Percentiles rank a stretch among this genome's conserved stretches.
Conservation (phyloP, 306 rosid genomes). For the Corylus avellana region DNA sequence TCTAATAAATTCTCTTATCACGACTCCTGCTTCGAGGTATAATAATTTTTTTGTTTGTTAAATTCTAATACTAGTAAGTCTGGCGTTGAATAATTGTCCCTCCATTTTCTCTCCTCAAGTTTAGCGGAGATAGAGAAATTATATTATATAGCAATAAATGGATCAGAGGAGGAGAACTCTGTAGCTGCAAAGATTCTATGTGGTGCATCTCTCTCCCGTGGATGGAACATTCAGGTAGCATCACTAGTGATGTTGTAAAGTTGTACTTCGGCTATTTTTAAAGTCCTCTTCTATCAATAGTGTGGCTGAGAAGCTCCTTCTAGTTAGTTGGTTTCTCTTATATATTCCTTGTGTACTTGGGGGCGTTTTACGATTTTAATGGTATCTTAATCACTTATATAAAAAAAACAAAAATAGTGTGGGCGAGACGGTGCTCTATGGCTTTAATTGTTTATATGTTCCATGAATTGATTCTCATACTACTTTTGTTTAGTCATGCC, state of each 20-base stretch:
- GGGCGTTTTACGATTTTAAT: too few relatives aligned
- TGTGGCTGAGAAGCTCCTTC: slow-evolving; percentile 9
- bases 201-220: slow-evolving; percentile 74
- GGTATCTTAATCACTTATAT: too few relatives aligned
- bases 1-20: slow-evolving; percentile 52
- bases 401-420: neutral
- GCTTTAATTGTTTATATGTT: slow-evolving; percentile 8
- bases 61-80: slow-evolving; percentile 27
- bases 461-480: neutral
- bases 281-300: slow-evolving; percentile 12
- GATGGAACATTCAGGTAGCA: slow-evolving; percentile 87
- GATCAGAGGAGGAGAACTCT: slow-evolving; percentile 64
- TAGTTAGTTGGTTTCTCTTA: too few relatives aligned
- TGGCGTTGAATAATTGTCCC: slow-evolving; percentile 30
- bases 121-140: slow-evolving; percentile 73
- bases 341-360: too few relatives aligned
- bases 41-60: slow-evolving; percentile 13
- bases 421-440: neutral
- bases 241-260: slow-evolving; percentile 21
- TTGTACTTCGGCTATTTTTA: neutral
- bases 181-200: slow-evolving; percentile 79
- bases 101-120: slow-evolving; percentile 46
- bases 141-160: slow-evolving; percentile 64
- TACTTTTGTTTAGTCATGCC: neutral
- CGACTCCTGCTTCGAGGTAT: slow-evolving; percentile 75